Evolutionary conservation across 192 early-diverging fungal genomes (phyloP).

Genomic region (Podila clonocystis): DNA sequence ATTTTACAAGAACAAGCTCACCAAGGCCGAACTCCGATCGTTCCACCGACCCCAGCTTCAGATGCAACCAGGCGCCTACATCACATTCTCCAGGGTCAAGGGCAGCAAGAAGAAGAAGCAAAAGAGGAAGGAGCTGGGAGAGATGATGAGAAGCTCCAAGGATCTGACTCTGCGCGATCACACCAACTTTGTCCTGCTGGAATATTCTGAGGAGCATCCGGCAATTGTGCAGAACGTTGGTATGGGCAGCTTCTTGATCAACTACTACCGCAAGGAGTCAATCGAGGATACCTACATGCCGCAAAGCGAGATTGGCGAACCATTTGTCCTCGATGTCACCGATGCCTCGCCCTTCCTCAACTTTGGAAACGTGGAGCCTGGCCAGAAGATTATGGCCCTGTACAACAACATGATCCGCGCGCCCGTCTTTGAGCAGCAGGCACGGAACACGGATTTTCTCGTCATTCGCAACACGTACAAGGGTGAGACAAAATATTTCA

Average conservation of each 20-base stretch:
- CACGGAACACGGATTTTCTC: slow-evolving; percentile 83
- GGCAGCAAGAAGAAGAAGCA: slow-evolving; percentile 78
- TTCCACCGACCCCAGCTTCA: slow-evolving; percentile 90
- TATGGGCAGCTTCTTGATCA: slow-evolving; percentile 94
- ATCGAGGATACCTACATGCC: slow-evolving; percentile 84
- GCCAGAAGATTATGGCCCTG: slow-evolving; percentile 87
- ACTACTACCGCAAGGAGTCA: slow-evolving; percentile 94
- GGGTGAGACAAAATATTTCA: slow-evolving; percentile 84
- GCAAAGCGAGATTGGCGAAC: slow-evolving; percentile 80
- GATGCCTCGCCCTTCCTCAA: slow-evolving; percentile 94
- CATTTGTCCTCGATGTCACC: slow-evolving; percentile 85
- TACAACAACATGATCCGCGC: slow-evolving; percentile 97
- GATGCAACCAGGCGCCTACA: slow-evolving; percentile 62
- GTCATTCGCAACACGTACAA: slow-evolving; percentile 83
- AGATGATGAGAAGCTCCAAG: slow-evolving; percentile 81
- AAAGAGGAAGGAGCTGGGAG: slow-evolving; percentile 73
- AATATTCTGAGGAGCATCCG: slow-evolving; percentile 98
- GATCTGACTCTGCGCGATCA: slow-evolving; percentile 93
- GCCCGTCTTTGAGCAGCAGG: slow-evolving; percentile 85
- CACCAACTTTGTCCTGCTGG: slow-evolving; percentile 82
- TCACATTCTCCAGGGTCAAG: slow-evolving; percentile 82
- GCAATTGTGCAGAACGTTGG: slow-evolving; percentile 91
- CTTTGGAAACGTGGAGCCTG: slow-evolving; percentile 95
- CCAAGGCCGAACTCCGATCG: slow-evolving; percentile 82
- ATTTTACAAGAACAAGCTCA: slow-evolving; percentile 86